Evolutionary conservation across 371 early-diverging fungal species (phyloP), one percentile per base, ranked within the genome.

Genomic region (Mucor piriformis): DNA sequence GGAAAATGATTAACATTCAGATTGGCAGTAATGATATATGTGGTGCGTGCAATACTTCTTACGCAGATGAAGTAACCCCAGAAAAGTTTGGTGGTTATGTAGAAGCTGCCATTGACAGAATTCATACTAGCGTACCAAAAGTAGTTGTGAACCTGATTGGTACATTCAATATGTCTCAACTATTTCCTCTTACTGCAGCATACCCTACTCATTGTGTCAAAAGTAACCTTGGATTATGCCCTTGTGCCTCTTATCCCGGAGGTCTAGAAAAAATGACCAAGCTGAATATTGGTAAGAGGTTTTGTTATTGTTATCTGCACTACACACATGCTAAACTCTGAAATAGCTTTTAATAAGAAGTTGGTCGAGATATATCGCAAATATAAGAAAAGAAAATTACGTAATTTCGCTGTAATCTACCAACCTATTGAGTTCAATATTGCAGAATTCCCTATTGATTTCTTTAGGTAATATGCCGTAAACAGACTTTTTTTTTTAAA

Each of bases 1-100:
- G 77, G 77, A 77, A 77, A 16, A 51, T 77, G 62, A 72, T 77
- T 29, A 77, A 67, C 21, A 74, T 77, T 18, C 74, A 74, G 57
- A 74, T 74, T 21, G 77, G 74, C 7, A 72, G 72, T 52, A 70
- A 66, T 23, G 72, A 72, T 59, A 64, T 65, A 54, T 72, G 72
- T 40, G 46, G 51, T 6, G 35, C 61, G 8, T 66, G 66, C 44
- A 35, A 35, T 1, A 21, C 18, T 6, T 23, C n/a, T 1, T 54
- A 57, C 13, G 16, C 20, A n/a, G 25, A 61, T 24, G 33, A 54
- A 3, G 50, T 47, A 0, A 62, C 64, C 0, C 72, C 72, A 8
- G 64, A 67, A 10, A 51, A 54, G 5, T 67, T 53, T 57, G 72
- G 62, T 0, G 27, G 35, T n/a, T 54, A 72, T 53, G 37, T 72